Base-by-base conservation (phyloP, 108 stramenopile species). In the Fistulifera pelliculosa region DNA sequence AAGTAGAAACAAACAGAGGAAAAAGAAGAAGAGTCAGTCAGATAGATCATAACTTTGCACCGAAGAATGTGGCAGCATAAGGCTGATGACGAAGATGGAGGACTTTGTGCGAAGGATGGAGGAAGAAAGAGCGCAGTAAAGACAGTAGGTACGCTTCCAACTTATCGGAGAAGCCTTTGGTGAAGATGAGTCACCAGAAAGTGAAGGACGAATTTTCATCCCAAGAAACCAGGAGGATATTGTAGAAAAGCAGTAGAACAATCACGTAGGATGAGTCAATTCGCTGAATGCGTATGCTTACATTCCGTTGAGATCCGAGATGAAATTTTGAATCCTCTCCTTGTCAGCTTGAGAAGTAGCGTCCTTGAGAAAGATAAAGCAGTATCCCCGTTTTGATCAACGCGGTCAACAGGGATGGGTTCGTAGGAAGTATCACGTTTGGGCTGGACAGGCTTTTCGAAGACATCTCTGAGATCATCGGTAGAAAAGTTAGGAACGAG, bases 311-410 rank as follows among this genome's bases (percentile, higher is more conserved):
- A 90, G 81, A 45, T 69, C 83, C 17, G 47, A 39, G 17, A 90
- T 78, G 52, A 70, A 86, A 41, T 56, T 52, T 64, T 90, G 83
- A 5, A 68, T 56, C 22, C 70, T 65, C 24, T 81, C 73, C 64
- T 84, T 84, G 57, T 85, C 89, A 5, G 62, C 66, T 27, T 75
- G 51, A 18, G 49, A 56, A 10, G 50, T 41, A 2, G 80, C 80
- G 69, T 90, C 89, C 65, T 84, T 84, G 39, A 90, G 63, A 53
- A 86, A 90, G 56, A 90, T 83, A 68, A 90, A 90, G 58, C 74
- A 75, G 64, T 75, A 90, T 13, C 89, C 89, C 14, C 89, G 77
- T 52, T 90, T 53, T 83, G 62, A 49, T 90, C 85, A 18, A 87
- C 67, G 16, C 85, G 78, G 15, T 87, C 89, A 28, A 84, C 71